Conservation (phyloP, 192 early-diverging fungal genomes). For the Podila horticola region DNA sequence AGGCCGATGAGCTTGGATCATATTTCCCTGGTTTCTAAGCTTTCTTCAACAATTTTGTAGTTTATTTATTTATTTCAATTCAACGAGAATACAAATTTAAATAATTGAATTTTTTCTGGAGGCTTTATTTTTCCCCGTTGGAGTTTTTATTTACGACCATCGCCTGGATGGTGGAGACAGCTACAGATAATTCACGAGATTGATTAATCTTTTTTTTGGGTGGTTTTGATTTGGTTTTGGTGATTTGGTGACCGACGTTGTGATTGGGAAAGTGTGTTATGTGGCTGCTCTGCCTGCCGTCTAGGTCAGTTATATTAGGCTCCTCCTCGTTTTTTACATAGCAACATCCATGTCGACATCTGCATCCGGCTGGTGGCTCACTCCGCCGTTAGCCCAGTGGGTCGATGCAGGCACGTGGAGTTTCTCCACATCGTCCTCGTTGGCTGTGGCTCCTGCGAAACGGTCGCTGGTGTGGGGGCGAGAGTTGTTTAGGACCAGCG, state of each 20-base stretch:
- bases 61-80: background rate
- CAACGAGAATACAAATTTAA: too few species aligned
- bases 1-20: constrained; percentile 73
- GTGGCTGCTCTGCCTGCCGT: too few species aligned
- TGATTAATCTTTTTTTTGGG: too few species aligned
- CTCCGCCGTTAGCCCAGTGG: constrained; percentile 35
- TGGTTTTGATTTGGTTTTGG: too few species aligned
- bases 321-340: constrained; percentile 11
- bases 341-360: constrained; percentile 44
- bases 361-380: constrained; percentile 18
- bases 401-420: constrained; percentile 33
- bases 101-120: background rate
- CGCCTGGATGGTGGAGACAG: too few species aligned
- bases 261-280: too few species aligned
- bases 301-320: too few species aligned
- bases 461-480: constrained; percentile 25
- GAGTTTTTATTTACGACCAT: background rate
- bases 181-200: too few species aligned
- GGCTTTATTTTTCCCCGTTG: too few species aligned
- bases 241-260: too few species aligned
- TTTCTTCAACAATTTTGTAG: background rate
- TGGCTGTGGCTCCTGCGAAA: constrained; percentile 24
- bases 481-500: constrained; percentile 24
- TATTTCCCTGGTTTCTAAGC: constrained; percentile 82
- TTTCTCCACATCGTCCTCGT: constrained; percentile 33